Evolutionary conservation across 768 basidiomycete genomes (phyloP).

Genomic region (Clavulina sp.): DNA sequence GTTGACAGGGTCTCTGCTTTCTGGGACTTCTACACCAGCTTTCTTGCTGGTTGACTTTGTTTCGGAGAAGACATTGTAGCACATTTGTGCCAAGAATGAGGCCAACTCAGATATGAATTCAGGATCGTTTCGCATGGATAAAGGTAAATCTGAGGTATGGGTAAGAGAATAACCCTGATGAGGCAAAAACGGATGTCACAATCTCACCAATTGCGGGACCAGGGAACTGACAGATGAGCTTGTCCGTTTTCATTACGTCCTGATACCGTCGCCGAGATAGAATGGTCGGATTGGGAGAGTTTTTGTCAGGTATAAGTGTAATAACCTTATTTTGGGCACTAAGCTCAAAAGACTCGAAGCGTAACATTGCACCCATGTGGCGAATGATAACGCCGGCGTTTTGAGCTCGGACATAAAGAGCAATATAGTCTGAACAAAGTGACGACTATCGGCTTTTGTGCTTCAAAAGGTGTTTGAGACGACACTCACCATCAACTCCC

Average conservation of each 20-base stretch:
- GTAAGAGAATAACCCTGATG: no score
- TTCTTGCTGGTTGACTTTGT: constrained; percentile 22
- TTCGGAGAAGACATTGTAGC: constrained; percentile 19
- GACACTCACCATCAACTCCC: not conserved
- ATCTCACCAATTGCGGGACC: constrained; percentile 15
- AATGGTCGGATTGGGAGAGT: no score
- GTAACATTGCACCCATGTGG: constrained; percentile 6
- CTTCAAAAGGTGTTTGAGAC: not conserved
- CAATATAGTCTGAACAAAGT: constrained; percentile 20
- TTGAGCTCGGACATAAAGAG: constrained; percentile 27
- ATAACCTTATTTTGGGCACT: no score
- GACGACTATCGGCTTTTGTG: not conserved
- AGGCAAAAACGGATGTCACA: constrained; percentile 16
- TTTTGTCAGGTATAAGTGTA: no score
- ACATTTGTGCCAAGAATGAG: constrained; percentile 25
- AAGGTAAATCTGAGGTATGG: no score
- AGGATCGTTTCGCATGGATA: not conserved
- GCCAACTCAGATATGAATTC: constrained; percentile 22
- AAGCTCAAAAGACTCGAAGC: constrained; percentile 33
- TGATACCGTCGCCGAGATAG: constrained; percentile 22
- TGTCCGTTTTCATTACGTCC: constrained; percentile 25
- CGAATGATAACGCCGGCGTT: constrained; percentile 29
- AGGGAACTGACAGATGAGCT: constrained; percentile 17
- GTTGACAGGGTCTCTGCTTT: constrained; percentile 26
- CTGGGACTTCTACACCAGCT: constrained; percentile 14